These are phyloP conservation scores for Bombardia bombarda DNA, from an alignment of 495 filamentous ascomycete species.

Conservation along the genomic window DNA sequence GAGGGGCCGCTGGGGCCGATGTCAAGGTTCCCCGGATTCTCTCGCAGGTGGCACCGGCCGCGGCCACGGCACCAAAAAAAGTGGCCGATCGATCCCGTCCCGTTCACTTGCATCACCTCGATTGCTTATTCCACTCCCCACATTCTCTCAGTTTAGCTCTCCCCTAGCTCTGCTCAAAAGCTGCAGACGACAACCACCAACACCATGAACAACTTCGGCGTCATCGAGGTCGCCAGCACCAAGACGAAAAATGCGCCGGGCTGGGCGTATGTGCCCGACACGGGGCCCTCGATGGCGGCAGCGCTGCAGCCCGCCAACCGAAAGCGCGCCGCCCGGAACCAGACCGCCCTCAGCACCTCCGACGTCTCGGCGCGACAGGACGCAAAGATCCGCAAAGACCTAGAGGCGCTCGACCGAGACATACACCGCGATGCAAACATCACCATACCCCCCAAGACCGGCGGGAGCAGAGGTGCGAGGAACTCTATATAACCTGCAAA, in stretches of 20 bases:
- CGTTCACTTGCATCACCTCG: no score
- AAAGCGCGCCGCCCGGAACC: conserved; percentile 59
- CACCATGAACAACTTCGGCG: conserved; percentile 47
- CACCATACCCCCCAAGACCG: conserved; percentile 42
- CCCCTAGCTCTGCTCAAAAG: no score
- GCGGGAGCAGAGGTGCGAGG: conserved; percentile 18
- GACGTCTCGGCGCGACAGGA: conserved; percentile 61
- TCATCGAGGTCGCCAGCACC: conserved; percentile 69
- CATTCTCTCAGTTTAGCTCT: no score
- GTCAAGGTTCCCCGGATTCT: no score
- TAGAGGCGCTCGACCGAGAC: conserved; percentile 76
- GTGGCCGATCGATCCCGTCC: no score
- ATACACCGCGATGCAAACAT: conserved; percentile 66
- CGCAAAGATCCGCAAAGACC: conserved; percentile 64
- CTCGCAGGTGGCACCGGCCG: no score
- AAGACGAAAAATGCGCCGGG: conserved; percentile 64
- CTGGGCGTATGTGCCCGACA: conserved; percentile 82
- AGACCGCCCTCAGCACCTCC: conserved; percentile 48
- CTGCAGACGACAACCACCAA: background rate
- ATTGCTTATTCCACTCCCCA: no score
- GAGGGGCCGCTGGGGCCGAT: no score
- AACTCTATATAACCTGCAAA: no score
- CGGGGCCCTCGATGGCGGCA: conserved; percentile 50
- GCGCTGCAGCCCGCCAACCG: conserved; percentile 35
- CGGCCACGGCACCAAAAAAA: no score